Base-by-base conservation (phyloP, 306 rosid genomes). In the Vachellia pachyceras region DNA sequence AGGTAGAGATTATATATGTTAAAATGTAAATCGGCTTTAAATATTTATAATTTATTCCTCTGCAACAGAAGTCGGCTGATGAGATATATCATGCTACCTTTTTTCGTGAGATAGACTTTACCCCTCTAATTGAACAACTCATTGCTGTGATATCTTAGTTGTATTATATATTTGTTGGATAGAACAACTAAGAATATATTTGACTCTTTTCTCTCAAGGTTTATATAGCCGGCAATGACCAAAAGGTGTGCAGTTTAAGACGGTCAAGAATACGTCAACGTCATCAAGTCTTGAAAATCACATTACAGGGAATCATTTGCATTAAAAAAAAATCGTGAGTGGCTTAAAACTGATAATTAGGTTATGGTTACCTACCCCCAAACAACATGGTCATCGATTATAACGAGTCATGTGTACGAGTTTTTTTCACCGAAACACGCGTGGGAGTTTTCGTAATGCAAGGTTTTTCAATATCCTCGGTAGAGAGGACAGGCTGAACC, bases 1-100 rank as follows among this genome's bases (percentile, higher is more conserved):
- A 85, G 65, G 79, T 35, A 37, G 84, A 81, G 86, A 66, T 60
- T 63, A 57, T 46, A 35, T 79, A 37, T 60, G 54, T 69, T 60
- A 23, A 52, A 68, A 70, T 73, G 90, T 89, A 89, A 67, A 91
- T 87, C 75, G 70, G 78, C 76, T 68, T 52, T 36, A 9, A 47
- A 25, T 68, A 77, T 83, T 25, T 46, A 54, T 69, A 65, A 73
- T 88, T 66, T 40, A 57, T 80, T 84, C 25, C 67, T 79, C 69
- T 74, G 87, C 79, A 36, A 46, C 87, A 40, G 35, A 79, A 66
- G 57, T 80, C 81, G 22, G 13, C 65, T 22, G 78, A 50, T 41
- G 86, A 69, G 82, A 54, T 36, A 35, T 63, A 63, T 63, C 33
- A 63, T 63, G 39, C 66, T 60, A 57, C 35, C 9, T 60, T 60